Evolutionary conservation across 2,329 filamentous ascomycete genomes (phyloP), one percentile per base, ranked within the genome.

Genomic region (Colletotrichum sp.): DNA sequence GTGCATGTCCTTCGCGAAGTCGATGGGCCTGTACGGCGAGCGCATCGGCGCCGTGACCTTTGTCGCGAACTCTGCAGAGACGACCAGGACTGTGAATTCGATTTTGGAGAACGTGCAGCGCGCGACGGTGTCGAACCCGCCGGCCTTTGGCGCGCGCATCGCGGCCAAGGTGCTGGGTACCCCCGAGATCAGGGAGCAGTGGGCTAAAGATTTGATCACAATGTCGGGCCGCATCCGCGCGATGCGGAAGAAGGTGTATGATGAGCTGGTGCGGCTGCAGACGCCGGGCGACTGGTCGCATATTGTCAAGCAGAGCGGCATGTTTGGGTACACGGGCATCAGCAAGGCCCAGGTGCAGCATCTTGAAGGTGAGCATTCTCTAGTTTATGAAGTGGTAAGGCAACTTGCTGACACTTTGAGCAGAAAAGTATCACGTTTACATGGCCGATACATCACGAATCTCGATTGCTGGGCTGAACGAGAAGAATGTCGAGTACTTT

Each of bases 1-100:
- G 5, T 90, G 90, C 65, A 87, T 92, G 81, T 93, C 91, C 0
- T 93, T 92, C 79, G 90, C 91, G 4, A 93, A 93, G 84, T 91
- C 89, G 81, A 91, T 92, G 82, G 86, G 86, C 1, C 77, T 87
- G 0, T 87, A 87, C 70, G 86, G 85, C 73, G 84, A 86, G 70
- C 79, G 84, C 4, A 79, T 83, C 10, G 85, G 84, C 0, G 77
- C 82, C 3, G 81, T 81, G 4, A 77, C 79, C 1, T 80, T 85
- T 2, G 80, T 84, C 1, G 79, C 81, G 1, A 72, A 32, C 2
- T 79, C 80, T 5, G 18, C 78, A 1, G 78, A 78, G 2, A 69
- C 72, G 0, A 69, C 79, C 2, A 36, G 30, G 5, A 80, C 78
- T 1, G 78, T 82, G 0, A 77, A 79, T 13, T 84, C 83, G 2